A percentile compares a stretch with the other conserved stretches of the same genome.
phyloP scores from a whole-genome alignment of 177 flowering plant genomes.

The Vitis hybrid region DNA sequence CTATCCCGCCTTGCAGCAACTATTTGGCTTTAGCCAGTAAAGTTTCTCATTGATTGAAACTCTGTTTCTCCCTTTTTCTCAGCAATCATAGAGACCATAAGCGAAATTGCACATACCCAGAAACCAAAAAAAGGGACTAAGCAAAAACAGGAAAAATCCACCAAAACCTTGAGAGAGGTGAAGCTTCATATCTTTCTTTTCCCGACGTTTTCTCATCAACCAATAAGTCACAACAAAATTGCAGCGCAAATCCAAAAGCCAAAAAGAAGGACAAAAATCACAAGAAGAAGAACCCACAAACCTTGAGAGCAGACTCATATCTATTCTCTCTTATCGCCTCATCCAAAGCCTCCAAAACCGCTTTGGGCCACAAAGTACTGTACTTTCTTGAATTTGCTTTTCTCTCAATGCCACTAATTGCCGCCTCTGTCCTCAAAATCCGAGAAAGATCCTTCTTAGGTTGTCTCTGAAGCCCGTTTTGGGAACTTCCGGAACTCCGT shows the following conservation, averaged over 20 bases:
- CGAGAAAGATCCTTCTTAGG: constrained; percentile 56
- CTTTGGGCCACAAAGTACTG: constrained; percentile 68
- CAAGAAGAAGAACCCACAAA: constrained; percentile 21
- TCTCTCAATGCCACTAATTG: constrained; percentile 55
- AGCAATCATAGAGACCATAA: no score
- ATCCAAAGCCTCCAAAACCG: constrained; percentile 78
- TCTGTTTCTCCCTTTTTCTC: no score
- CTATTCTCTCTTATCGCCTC: constrained; percentile 52
- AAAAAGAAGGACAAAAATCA: background rate
- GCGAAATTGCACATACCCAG: no score
- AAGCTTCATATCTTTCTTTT: no score
- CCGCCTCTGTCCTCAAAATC: constrained; percentile 74
- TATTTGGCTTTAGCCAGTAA: no score
- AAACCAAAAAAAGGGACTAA: no score
- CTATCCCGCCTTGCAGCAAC: no score
- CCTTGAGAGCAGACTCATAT: constrained; percentile 89
- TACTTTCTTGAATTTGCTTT: constrained; percentile 62
- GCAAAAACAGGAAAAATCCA: no score
- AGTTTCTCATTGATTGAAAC: no score
- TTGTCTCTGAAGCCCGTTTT: constrained; percentile 47
- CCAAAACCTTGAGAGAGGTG: no score
- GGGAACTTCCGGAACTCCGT: constrained; percentile 21
- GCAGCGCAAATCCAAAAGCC: background rate
- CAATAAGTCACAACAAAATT: no score
- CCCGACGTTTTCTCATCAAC: no score